phyloP scores from a whole-genome alignment of 2,329 filamentous ascomycete genomes.

The Talaromyces sp. region DNA sequence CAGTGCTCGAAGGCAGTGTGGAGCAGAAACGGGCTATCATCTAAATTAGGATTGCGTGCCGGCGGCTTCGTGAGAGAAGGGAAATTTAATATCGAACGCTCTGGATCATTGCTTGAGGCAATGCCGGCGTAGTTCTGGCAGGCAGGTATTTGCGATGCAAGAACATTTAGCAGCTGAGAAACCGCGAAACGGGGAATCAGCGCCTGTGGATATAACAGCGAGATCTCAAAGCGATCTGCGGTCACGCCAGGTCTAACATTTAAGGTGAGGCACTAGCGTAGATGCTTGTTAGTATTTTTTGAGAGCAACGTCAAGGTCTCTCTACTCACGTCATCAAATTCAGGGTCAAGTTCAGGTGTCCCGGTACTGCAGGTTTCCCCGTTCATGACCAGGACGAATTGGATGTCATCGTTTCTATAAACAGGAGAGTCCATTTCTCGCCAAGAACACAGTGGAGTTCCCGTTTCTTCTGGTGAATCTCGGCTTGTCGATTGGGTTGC shows the following conservation, averaged over 20 bases:
- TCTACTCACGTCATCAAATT: background rate
- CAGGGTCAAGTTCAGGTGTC: background rate
- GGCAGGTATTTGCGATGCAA: slow-evolving; percentile 8
- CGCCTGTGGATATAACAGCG: background rate
- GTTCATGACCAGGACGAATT: background rate
- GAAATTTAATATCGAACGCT: slow-evolving; percentile 22
- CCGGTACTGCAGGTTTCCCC: background rate
- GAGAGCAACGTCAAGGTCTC: background rate
- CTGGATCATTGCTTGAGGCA: slow-evolving; percentile 15
- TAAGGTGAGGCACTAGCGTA: background rate
- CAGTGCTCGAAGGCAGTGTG: slow-evolving; percentile 23
- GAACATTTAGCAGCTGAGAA: background rate
- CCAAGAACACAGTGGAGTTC: background rate
- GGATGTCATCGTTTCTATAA: background rate
- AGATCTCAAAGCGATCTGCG: slow-evolving; percentile 1
- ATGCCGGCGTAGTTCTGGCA: slow-evolving; percentile 14
- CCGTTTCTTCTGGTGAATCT: background rate
- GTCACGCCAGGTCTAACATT: background rate
- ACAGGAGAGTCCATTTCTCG: background rate
- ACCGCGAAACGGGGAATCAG: background rate
- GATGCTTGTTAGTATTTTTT: background rate
- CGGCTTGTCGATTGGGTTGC: background rate
- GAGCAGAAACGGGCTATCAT: slow-evolving; percentile 14
- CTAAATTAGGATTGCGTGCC: slow-evolving; percentile 1
- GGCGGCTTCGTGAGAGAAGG: slow-evolving; percentile 20